A percentile compares a stretch with the other conserved stretches of the same genome.
Conservation (phyloP, 1,284 basidiomycete genomes). For the Cryptococcus floricola region DNA sequence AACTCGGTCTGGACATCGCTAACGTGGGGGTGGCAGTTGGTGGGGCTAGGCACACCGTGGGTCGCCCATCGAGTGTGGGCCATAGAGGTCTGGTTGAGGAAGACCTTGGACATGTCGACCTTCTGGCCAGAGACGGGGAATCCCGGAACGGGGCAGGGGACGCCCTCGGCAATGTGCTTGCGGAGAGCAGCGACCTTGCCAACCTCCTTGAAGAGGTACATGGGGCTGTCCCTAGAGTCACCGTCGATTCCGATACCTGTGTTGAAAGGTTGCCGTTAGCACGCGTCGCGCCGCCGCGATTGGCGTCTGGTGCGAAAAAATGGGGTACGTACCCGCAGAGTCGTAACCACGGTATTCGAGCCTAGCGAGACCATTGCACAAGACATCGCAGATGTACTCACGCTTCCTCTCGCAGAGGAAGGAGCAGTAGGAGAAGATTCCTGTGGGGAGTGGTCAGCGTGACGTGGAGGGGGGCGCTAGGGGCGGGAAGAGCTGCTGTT, state of each 20-base stretch:
- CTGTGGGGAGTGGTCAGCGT: slow-evolving; percentile 40
- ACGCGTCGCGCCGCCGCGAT: not conserved
- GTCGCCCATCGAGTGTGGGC: slow-evolving; percentile 99
- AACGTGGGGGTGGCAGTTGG: slow-evolving; percentile 95
- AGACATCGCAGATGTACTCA: slow-evolving; percentile 85
- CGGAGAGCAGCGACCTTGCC: slow-evolving; percentile 95
- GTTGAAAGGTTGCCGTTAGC: not conserved
- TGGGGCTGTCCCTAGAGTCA: slow-evolving; percentile 63
- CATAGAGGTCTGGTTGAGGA: slow-evolving; percentile 88
- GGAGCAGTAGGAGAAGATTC: slow-evolving; percentile 93
- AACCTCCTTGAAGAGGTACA: slow-evolving; percentile 94
- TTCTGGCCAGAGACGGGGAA: slow-evolving; percentile 28
- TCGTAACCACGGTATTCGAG: slow-evolving; percentile 99
- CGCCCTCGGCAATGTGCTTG: slow-evolving; percentile 78
- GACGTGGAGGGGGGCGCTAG: not conserved
- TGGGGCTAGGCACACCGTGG: slow-evolving; percentile 83
- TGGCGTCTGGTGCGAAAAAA: not conserved
- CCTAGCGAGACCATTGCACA: slow-evolving; percentile 86
- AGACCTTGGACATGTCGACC: slow-evolving; percentile 76
- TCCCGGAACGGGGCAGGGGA: slow-evolving; percentile 17
- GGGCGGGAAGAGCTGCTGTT: not conserved
- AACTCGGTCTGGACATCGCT: slow-evolving; percentile 80
- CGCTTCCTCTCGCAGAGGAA: slow-evolving; percentile 93
- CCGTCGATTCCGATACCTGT: slow-evolving; percentile 89
- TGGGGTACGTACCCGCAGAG: slow-evolving; percentile 61